Conservation (phyloP, 2,329 filamentous ascomycete genomes). For the Thelonectria discophora region DNA sequence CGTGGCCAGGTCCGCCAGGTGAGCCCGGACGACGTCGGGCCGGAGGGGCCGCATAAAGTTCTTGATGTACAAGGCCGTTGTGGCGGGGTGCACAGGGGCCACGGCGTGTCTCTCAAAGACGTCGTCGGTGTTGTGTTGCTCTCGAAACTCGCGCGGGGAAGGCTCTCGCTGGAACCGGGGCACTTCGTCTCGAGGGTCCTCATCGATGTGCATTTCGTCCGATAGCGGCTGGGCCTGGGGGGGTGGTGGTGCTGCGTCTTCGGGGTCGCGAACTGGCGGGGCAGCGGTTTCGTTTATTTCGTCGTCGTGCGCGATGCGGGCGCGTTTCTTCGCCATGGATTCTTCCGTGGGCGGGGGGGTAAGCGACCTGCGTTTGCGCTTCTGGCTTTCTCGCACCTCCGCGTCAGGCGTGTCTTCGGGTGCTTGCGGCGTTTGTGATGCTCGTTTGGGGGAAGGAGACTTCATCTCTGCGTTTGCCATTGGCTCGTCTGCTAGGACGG, state of each 20-base stretch:
- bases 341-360: slow-evolving; percentile 66
- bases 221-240: not conserved
- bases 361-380: slow-evolving; percentile 72
- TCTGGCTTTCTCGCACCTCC: slow-evolving; percentile 60
- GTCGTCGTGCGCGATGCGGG: slow-evolving; percentile 52
- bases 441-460: slow-evolving; percentile 22
- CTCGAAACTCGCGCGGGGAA: slow-evolving; percentile 14
- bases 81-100: slow-evolving; percentile 75
- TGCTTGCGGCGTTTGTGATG: slow-evolving; percentile 22
- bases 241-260: not conserved
- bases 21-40: slow-evolving; percentile 69
- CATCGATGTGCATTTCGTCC: slow-evolving; percentile 11
- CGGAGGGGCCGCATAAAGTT: slow-evolving; percentile 90
- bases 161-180: slow-evolving; percentile 2
- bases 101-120: slow-evolving; percentile 49
- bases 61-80: slow-evolving; percentile 84
- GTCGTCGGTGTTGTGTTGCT: slow-evolving; percentile 42
- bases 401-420: slow-evolving; percentile 21
- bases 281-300: slow-evolving; percentile 27
- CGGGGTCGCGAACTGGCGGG: slow-evolving; percentile 10
- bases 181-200: slow-evolving; percentile 16
- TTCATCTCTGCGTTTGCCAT: slow-evolving; percentile 15
- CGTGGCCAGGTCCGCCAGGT: slow-evolving; percentile 75
- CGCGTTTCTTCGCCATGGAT: slow-evolving; percentile 64
- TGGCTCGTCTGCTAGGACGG: not conserved